phyloP scores from a whole-genome alignment of 2,329 filamentous ascomycete species.

The Chrysoporthe cubensis region DNA sequence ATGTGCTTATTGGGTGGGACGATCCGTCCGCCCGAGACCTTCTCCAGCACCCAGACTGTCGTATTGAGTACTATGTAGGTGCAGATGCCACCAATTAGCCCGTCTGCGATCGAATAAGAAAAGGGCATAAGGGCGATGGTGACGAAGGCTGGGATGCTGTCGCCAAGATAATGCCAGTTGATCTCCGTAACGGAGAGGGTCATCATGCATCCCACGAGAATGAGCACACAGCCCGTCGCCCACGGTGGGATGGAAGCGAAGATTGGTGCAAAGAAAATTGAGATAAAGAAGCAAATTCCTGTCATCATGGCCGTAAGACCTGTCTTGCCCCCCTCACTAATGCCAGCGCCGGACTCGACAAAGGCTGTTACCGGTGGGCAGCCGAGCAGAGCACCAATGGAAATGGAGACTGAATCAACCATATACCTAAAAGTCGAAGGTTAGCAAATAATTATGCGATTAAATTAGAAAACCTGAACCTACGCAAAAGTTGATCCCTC shows the following conservation, averaged over 20 bases:
- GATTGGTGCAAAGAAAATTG: conserved; percentile 76
- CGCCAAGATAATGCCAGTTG: conserved; percentile 87
- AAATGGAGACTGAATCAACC: conserved; percentile 78
- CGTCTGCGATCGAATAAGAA: conserved; percentile 86
- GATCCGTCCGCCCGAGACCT: conserved; percentile 68
- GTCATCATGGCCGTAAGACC: conserved; percentile 72
- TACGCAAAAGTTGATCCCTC: conserved; percentile 77
- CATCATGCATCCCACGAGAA: conserved; percentile 91
- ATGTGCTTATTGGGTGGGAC: conserved; percentile 74
- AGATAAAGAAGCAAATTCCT: conserved; percentile 71
- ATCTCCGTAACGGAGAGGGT: conserved; percentile 76
- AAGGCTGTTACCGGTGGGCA: conserved; percentile 74
- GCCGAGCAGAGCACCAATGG: conserved; percentile 74
- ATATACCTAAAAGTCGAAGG: conserved; percentile 55
- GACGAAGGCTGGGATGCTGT: conserved; percentile 82
- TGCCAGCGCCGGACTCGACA: conserved; percentile 76
- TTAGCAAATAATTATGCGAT: background rate
- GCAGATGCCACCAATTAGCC: conserved; percentile 79
- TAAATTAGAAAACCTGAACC: background rate
- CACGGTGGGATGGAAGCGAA: conserved; percentile 78
- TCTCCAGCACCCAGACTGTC: conserved; percentile 69
- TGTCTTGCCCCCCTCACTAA: conserved; percentile 74
- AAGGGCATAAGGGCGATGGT: conserved; percentile 88
- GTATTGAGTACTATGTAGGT: conserved; percentile 79
- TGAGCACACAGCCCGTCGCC: conserved; percentile 76